These are phyloP conservation scores for Zea luxurians DNA, from an alignment of 176 grass and related monocot species.

Conservation along the genomic window DNA sequence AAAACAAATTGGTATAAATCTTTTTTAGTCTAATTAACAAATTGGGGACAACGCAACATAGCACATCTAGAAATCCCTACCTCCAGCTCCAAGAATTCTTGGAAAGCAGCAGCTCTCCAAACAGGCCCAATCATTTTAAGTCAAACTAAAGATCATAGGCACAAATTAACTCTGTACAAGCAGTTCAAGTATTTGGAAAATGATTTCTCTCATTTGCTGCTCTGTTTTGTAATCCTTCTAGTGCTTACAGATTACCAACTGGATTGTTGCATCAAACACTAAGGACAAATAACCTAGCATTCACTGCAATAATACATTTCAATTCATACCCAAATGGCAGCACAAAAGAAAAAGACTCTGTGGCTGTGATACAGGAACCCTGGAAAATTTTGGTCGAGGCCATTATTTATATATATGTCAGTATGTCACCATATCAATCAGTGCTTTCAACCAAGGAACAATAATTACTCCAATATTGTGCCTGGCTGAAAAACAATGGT, in stretches of 20 bases:
- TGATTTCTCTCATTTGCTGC: neutral
- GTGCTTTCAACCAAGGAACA: neutral
- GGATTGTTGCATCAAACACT: neutral
- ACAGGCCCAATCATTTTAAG: neutral
- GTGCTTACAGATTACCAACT: neutral
- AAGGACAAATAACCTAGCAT: neutral
- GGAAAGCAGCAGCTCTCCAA: neutral
- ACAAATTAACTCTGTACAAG: conserved; percentile 1
- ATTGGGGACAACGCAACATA: neutral
- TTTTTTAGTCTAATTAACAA: neutral
- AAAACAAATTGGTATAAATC: neutral
- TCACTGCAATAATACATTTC: neutral
- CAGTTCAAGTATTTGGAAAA: neutral
- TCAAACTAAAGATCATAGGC: neutral
- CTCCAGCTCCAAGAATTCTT: neutral
- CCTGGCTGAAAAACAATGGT: neutral
- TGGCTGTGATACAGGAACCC: neutral
- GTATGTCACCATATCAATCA: neutral
- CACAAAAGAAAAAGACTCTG: neutral
- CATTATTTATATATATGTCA: neutral
- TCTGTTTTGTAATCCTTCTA: neutral
- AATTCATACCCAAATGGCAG: neutral
- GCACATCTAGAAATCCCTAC: neutral
- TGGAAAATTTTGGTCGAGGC: neutral
- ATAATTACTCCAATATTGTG: neutral